phyloP scores from a whole-genome alignment of 2,329 filamentous ascomycete species.

The Cryoendolithus antarcticus region DNA sequence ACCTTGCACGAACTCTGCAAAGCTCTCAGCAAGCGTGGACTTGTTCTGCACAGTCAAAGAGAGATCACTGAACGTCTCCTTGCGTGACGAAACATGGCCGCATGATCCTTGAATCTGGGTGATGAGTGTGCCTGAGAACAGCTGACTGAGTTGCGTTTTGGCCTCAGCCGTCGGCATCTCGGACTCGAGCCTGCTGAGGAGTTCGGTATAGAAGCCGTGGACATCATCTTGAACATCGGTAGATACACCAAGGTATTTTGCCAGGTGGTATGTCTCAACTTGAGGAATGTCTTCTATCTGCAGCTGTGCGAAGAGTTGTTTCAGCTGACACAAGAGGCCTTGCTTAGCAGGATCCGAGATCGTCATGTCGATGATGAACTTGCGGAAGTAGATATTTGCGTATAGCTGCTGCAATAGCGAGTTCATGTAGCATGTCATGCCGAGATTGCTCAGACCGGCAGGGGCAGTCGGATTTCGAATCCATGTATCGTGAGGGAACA shows the following conservation, averaged over 20 bases:
- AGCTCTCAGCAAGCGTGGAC: slow-evolving; percentile 65
- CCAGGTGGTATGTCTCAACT: slow-evolving; percentile 61
- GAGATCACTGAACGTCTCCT: slow-evolving; percentile 86
- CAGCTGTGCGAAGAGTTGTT: slow-evolving; percentile 72
- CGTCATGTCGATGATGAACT: slow-evolving; percentile 56
- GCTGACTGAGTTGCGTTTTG: slow-evolving; percentile 62
- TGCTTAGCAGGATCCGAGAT: slow-evolving; percentile 48
- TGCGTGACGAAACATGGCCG: slow-evolving; percentile 76
- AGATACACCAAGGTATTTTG: slow-evolving; percentile 70
- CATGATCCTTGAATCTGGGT: slow-evolving; percentile 95
- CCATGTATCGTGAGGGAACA: slow-evolving; percentile 30
- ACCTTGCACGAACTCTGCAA: slow-evolving; percentile 90
- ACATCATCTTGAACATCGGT: slow-evolving; percentile 92
- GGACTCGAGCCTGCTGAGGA: slow-evolving; percentile 83
- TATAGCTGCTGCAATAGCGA: slow-evolving; percentile 88
- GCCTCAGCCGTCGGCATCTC: slow-evolving; percentile 58
- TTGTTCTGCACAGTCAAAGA: slow-evolving; percentile 97
- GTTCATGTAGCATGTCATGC: slow-evolving; percentile 95
- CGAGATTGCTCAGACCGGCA: slow-evolving; percentile 69
- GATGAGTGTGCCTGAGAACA: slow-evolving; percentile 84
- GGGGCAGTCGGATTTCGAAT: slow-evolving; percentile 11
- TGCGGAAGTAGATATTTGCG: slow-evolving; percentile 82
- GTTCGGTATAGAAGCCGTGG: slow-evolving; percentile 89
- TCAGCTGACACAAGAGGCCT: slow-evolving; percentile 61
- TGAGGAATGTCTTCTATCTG: slow-evolving; percentile 67